Percentiles rank a stretch among this genome's conserved stretches.
These are phyloP conservation scores for Candida railenensis DNA, from an alignment of 805 yeast genomes.

Conservation along the genomic window DNA sequence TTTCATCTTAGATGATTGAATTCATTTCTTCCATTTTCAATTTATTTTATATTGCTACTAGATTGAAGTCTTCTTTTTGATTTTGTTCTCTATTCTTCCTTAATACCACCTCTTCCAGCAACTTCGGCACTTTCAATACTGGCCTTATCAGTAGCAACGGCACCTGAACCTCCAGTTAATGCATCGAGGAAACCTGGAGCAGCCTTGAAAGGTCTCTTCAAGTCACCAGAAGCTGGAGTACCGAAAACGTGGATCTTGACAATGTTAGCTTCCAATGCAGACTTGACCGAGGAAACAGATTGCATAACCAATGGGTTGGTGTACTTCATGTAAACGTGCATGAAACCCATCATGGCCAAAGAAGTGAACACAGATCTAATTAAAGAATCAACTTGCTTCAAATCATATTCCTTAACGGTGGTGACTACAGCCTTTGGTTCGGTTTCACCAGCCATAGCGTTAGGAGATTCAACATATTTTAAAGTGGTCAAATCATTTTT, in stretches of 20 bases:
- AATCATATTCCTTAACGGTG: conserved; percentile 92
- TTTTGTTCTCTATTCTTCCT: conserved; percentile 60
- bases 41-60: no score
- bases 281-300: conserved; percentile 84
- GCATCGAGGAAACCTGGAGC: conserved; percentile 54
- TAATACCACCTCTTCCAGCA: conserved; percentile 84
- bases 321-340: conserved; percentile 97
- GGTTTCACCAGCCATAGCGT: conserved; percentile 72
- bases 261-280: conserved; percentile 84
- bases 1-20: no score
- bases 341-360: conserved; percentile 95
- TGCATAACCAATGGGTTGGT: conserved; percentile 97
- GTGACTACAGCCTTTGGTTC: conserved; percentile 79
- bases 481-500: conserved; percentile 90
- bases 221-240: conserved; percentile 78
- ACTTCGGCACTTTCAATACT: conserved; percentile 81
- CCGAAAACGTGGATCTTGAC: conserved; percentile 90
- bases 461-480: conserved; percentile 86
- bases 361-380: conserved; percentile 85
- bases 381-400: conserved; percentile 76
- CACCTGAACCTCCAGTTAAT: conserved; percentile 58
- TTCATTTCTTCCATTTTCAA: not conserved
- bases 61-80: no score
- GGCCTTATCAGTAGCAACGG: conserved; percentile 80
- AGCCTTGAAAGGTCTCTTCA: conserved; percentile 95